A percentile compares a stretch with the other conserved stretches of the same genome.
These are phyloP conservation scores for Russula griseocarnosa DNA, from an alignment of 768 basidiomycete genomes.

Conservation along the genomic window DNA sequence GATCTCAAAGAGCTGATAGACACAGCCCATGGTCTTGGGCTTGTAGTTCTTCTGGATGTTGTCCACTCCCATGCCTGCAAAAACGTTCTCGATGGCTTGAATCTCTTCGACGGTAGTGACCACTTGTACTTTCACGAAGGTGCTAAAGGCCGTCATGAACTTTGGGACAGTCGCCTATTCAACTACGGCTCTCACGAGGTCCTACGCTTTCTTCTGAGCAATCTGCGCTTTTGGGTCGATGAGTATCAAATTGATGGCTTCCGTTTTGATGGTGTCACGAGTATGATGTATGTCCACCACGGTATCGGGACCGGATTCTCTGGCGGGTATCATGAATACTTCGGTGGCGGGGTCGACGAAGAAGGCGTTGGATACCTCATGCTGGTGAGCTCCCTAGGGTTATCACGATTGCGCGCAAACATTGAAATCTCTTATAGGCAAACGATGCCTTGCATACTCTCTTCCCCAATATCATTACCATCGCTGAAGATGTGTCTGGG, in stretches of 20 bases:
- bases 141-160: conserved; percentile 82
- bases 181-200: conserved; percentile 97
- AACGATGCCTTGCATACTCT: conserved; percentile 84
- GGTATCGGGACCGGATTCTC: conserved; percentile 98
- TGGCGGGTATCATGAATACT: conserved; percentile 98
- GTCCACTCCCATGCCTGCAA: conserved; percentile 99
- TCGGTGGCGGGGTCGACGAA: conserved; percentile 76
- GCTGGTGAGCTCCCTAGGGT: conserved; percentile 61
- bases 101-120: conserved; percentile 95
- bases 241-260: conserved; percentile 96
- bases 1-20: conserved; percentile 94
- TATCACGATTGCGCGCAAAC: not conserved
- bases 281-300: conserved; percentile 99
- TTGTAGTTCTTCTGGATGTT: conserved; percentile 91
- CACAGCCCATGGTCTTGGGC: conserved; percentile 88
- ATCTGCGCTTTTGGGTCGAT: conserved; percentile 92
- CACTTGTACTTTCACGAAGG: conserved; percentile 98
- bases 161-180: conserved; percentile 97
- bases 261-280: conserved; percentile 97
- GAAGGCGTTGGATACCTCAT: conserved; percentile 95
- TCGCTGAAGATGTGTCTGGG: conserved; percentile 98
- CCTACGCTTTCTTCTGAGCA: conserved; percentile 89
- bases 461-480: conserved; percentile 79
- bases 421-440: conserved; percentile 51
- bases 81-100: conserved; percentile 93